Conservation (phyloP, 768 basidiomycete genomes). For the Rubroboletus pulcherrimus region DNA sequence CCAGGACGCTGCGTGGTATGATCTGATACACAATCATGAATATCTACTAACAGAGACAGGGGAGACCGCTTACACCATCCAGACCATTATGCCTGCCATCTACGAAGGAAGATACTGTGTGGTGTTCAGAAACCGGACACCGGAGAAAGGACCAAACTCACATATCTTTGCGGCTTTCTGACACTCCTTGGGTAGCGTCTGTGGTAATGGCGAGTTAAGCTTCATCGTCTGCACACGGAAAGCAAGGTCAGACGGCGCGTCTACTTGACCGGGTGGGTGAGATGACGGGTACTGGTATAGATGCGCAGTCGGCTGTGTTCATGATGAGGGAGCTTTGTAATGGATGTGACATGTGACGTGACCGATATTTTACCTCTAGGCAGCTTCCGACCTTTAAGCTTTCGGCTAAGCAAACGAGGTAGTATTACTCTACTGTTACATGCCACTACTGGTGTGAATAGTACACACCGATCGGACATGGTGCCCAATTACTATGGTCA, state of each 20-base stretch:
- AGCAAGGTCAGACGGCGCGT: not conserved
- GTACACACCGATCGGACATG: slow-evolving; percentile 67
- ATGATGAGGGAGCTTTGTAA: slow-evolving; percentile 12
- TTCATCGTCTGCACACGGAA: slow-evolving; percentile 36
- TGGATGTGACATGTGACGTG: slow-evolving; percentile 22
- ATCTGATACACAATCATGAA: slow-evolving; percentile 34
- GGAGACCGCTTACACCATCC: slow-evolving; percentile 55
- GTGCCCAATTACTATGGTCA: slow-evolving; percentile 47
- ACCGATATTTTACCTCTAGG: not conserved
- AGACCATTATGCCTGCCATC: slow-evolving; percentile 77
- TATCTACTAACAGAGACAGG: not conserved
- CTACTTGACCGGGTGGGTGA: not conserved
- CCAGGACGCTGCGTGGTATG: slow-evolving; percentile 52
- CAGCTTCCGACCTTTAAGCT: too few relatives aligned
- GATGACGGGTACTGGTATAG: not conserved
- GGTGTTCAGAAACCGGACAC: not conserved
- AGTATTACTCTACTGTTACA: not conserved
- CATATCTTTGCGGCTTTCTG: slow-evolving; percentile 85
- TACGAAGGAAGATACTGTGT: slow-evolving; percentile 77
- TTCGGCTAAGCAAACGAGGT: not conserved
- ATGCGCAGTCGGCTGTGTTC: slow-evolving; percentile 23
- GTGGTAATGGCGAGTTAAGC: slow-evolving; percentile 47
- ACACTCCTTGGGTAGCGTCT: slow-evolving; percentile 75
- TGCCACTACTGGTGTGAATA: slow-evolving; percentile 2
- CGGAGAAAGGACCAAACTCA: slow-evolving; percentile 32